Evolutionary conservation across 2,329 filamentous ascomycete genomes (phyloP).

Genomic region (Epicoccum sorghinum): DNA sequence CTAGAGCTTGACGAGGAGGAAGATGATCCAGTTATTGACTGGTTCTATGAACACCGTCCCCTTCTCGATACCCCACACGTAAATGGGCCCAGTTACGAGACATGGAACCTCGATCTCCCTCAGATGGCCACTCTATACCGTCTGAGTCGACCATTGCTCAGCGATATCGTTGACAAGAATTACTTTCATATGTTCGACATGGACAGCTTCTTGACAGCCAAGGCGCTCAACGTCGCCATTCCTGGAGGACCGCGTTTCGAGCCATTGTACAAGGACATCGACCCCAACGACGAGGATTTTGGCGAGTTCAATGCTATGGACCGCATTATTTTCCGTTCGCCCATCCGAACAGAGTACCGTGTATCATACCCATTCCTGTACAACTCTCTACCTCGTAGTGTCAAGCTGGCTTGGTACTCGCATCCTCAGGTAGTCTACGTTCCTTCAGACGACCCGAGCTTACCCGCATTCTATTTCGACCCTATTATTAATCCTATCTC

Average conservation of each 20-base stretch:
- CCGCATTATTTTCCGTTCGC: slow-evolving; percentile 95
- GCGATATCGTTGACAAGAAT: slow-evolving; percentile 92
- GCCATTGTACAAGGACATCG: slow-evolving; percentile 96
- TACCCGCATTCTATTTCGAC: slow-evolving; percentile 97
- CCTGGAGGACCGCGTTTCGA: slow-evolving; percentile 98
- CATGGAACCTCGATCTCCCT: slow-evolving; percentile 88
- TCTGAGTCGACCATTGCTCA: slow-evolving; percentile 86
- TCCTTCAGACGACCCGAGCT: slow-evolving; percentile 81
- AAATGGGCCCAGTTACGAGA: slow-evolving; percentile 95
- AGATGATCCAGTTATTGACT: slow-evolving; percentile 88
- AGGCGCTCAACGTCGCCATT: slow-evolving; percentile 94
- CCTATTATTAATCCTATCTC: slow-evolving; percentile 98
- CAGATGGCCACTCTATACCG: slow-evolving; percentile 97
- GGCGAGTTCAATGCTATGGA: slow-evolving; percentile 99
- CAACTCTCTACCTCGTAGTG: slow-evolving; percentile 93
- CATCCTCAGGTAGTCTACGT: slow-evolving; percentile 92
- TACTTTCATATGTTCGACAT: slow-evolving; percentile 98
- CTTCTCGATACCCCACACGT: slow-evolving; percentile 91
- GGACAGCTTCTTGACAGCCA: slow-evolving; percentile 93
- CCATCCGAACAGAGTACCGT: slow-evolving; percentile 92
- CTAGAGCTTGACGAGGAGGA: slow-evolving; percentile 97
- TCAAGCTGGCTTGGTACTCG: slow-evolving; percentile 92
- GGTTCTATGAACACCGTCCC: slow-evolving; percentile 96
- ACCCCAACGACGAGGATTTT: slow-evolving; percentile 98
- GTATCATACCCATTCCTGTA: slow-evolving; percentile 95